phyloP scores from a whole-genome alignment of 1,284 basidiomycete species.

The Ustilago curta region DNA sequence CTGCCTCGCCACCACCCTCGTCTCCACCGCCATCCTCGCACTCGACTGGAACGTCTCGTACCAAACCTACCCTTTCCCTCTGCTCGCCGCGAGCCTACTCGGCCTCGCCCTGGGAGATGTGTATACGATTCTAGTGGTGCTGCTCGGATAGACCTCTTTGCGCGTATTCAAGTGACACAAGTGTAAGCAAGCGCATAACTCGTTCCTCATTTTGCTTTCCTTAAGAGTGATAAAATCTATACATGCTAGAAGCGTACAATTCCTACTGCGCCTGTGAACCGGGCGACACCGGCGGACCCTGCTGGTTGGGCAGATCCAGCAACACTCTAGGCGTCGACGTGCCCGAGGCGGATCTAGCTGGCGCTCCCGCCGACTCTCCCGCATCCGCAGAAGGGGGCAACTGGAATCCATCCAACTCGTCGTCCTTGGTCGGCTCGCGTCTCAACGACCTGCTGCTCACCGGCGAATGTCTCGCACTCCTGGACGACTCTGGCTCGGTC shows the following conservation, averaged over 20 bases:
- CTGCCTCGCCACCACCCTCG: background rate
- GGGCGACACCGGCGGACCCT: constrained; percentile 25
- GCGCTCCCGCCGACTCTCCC: background rate
- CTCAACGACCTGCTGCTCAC: constrained; percentile 7
- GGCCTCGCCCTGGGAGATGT: constrained; percentile 14
- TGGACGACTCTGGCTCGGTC: constrained; percentile 1
- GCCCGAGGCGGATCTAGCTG: background rate
- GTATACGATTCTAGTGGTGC: constrained; percentile 13
- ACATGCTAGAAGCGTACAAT: background rate
- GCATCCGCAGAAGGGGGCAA: constrained; percentile 12
- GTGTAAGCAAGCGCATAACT: too few relatives aligned
- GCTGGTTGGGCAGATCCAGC: constrained; percentile 21
- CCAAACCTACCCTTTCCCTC: constrained; percentile 46
- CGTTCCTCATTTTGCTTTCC: too few relatives aligned
- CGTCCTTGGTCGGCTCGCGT: constrained; percentile 7
- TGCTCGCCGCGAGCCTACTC: constrained; percentile 16
- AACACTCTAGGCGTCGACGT: constrained; percentile 23
- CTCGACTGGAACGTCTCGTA: constrained; percentile 32
- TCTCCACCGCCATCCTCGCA: constrained; percentile 7
- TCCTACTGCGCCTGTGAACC: constrained; percentile 5
- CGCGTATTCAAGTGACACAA: too few relatives aligned
- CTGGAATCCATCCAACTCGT: constrained; percentile 15
- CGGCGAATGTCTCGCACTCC: constrained; percentile 3
- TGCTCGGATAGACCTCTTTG: constrained; percentile 23
- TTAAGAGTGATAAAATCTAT: background rate